Evolutionary conservation across 805 yeast genomes (phyloP), one percentile per base, ranked within the genome.

Genomic region (Clavispora vitiphila): DNA sequence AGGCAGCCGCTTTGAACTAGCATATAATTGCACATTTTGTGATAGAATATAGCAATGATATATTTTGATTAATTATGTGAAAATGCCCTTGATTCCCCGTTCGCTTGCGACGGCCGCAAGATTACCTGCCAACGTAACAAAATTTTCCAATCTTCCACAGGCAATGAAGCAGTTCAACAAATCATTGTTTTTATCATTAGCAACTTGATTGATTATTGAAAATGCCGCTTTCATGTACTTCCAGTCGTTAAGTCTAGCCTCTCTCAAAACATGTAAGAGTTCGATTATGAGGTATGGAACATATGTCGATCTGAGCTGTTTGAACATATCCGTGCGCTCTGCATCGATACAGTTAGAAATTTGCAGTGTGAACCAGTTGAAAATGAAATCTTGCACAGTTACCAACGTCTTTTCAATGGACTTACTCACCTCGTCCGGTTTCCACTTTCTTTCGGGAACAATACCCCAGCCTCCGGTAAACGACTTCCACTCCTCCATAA

Each of bases 1-100:
- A 91, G 70, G 98, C 97, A 8, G 80, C 95, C 34, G 76, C 83
- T 18, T 73, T 90, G 53, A 86, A 86, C 54, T 88, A 70, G 60
- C 39, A 26, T 26, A 8, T 16, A 26, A n/a, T 26, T 4, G 16
- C 11, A 14, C 16, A 3, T n/a, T 25, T 7, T 26, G 8, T 5
- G 12, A 26, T 26, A 26, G 30, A 26, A 24, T 32, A 23, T 49
- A 44, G 48, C 37, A n/a, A 26, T 26, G 16, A 44, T 48, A 38
- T 40, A 43, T 43, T 49, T 30, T 40, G 29, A 40, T 41, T 44
- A 39, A 41, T 26, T 47, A 42, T 14, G 49, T 56, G 53, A 66
- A 72, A 18, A 75, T 67, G 8, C 77, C 80, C 22, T 58, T 56
- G 16, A 69, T 65, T 11, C 81, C 80, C 15, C 45, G 53, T 35